Conservation (phyloP, 2,329 filamentous ascomycete genomes). For the Mariannaea sp. region DNA sequence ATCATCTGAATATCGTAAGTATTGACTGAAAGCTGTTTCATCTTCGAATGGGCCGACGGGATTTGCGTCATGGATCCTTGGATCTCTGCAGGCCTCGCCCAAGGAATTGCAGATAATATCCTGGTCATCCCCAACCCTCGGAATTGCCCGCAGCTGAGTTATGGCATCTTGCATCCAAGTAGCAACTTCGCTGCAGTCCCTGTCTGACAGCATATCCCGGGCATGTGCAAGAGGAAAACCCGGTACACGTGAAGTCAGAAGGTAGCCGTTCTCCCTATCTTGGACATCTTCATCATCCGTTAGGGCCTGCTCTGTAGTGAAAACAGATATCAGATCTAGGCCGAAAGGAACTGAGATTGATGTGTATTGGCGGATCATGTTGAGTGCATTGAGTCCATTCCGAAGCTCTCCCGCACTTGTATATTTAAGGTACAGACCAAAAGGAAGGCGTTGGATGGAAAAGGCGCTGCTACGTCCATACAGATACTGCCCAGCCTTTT, state of each 20-base stretch:
- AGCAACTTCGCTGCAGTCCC: conserved; percentile 28
- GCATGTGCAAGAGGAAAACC: conserved; percentile 15
- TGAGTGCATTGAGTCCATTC: conserved; percentile 40
- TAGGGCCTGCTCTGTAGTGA: conserved; percentile 18
- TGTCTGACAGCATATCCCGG: conserved; percentile 34
- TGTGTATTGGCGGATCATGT: conserved; percentile 33
- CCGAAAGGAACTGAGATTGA: conserved; percentile 34
- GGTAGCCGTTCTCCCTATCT: too few relatives aligned
- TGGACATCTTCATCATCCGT: background rate
- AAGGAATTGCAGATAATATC: conserved; percentile 40
- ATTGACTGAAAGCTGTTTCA: conserved; percentile 42
- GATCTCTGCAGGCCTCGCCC: conserved; percentile 35
- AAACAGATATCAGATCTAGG: conserved; percentile 36
- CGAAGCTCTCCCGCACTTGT: background rate
- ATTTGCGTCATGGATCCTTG: conserved; percentile 31
- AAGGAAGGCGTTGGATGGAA: conserved; percentile 36
- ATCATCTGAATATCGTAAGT: conserved; percentile 38
- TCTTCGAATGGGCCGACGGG: conserved; percentile 38
- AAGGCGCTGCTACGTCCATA: conserved; percentile 7
- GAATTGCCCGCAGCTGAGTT: conserved; percentile 36
- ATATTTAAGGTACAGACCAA: conserved; percentile 41
- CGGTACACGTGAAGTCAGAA: conserved; percentile 9
- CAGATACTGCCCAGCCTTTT: background rate
- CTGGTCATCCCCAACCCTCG: conserved; percentile 17
- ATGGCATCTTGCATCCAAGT: conserved; percentile 36